Percentiles rank a stretch among this genome's conserved stretches.
These are phyloP conservation scores for Komagataella ulmi DNA, from an alignment of 805 yeast species.

Conservation along the genomic window DNA sequence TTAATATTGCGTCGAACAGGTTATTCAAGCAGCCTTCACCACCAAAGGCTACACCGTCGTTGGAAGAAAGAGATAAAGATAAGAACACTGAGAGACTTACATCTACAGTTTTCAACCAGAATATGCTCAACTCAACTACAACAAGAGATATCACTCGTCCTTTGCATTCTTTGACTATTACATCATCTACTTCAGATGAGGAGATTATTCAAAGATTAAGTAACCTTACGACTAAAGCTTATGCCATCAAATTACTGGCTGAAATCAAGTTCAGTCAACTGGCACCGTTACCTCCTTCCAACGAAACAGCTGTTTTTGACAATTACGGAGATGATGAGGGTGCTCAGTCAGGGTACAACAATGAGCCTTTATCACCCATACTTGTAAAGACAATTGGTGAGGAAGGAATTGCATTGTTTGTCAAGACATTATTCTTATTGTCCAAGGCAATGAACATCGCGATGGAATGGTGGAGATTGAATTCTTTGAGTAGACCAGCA, in stretches of 20 bases:
- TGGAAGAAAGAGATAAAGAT: background rate
- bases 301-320: conserved; percentile 4
- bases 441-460: conserved; percentile 83
- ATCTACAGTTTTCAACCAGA: background rate
- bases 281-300: conserved; percentile 58
- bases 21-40: conserved; percentile 43
- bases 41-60: background rate
- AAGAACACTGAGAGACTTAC: background rate
- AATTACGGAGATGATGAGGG: conserved; percentile 8
- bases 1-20: conserved; percentile 74
- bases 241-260: conserved; percentile 79
- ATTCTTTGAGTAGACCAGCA: conserved; percentile 17
- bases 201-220: conserved; percentile 41
- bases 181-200: conserved; percentile 21
- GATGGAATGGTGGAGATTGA: conserved; percentile 77
- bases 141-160: background rate
- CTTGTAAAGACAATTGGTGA: conserved; percentile 53
- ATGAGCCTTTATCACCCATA: conserved; percentile 38
- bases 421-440: conserved; percentile 68
- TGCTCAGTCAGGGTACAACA: conserved; percentile 17
- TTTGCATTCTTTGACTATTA: conserved; percentile 3
- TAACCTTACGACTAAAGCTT: conserved; percentile 76
- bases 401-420: conserved; percentile 78
- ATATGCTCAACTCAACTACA: background rate
- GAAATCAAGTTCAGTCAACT: conserved; percentile 83